Base-by-base conservation (phyloP, 345 rosid species). In the Turnera subulata region DNA sequence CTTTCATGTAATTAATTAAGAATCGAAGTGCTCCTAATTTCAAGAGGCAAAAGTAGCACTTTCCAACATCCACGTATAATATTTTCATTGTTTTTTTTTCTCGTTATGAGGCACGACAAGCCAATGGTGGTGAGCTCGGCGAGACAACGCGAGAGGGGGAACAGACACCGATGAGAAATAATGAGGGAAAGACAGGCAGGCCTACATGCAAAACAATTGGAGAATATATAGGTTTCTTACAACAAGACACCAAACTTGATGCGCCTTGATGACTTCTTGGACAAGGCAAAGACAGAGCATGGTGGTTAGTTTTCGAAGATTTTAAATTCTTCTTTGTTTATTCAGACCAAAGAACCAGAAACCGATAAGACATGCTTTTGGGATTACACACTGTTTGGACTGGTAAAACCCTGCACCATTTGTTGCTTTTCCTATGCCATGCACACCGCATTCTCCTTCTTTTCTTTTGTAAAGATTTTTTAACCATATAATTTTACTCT, bases 301-400 rank as follows among this genome's bases (percentile, higher is more conserved):
- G 67, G 66, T 70, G 61, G 64, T 35, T 58, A 45, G n/a, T n/a
- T 25, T 39, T 44, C 9, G 54, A 20, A 62, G 49, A 37, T 48
- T 53, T 54, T 50, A 32, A 54, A n/a, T n/a, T n/a, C 13, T 35
- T 55, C n/a, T 38, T 56, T 50, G 39, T 72, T 74, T 63, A 59
- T 49, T 71, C 66, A 52, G 58, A 74, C 61, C 78, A 56, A 75
- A 46, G 60, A 7, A 5, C 13, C 33, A 62, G 53, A 58, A 38
- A 64, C n/a, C 23, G 53, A 76, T 70, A 58, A 69, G 79, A 81
- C 81, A 78, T 78, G 79, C 86, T 78, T 76, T 73, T 64, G 78
- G 86, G 78, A 68, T 76, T 66, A 61, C 65, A 68, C 78, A 63
- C 71, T 62, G 32, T 55, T 54, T 22, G 39, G 21, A 50, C 67